phyloP scores from a whole-genome alignment of 2,329 filamentous ascomycete genomes.

The Raffaelea arxii region DNA sequence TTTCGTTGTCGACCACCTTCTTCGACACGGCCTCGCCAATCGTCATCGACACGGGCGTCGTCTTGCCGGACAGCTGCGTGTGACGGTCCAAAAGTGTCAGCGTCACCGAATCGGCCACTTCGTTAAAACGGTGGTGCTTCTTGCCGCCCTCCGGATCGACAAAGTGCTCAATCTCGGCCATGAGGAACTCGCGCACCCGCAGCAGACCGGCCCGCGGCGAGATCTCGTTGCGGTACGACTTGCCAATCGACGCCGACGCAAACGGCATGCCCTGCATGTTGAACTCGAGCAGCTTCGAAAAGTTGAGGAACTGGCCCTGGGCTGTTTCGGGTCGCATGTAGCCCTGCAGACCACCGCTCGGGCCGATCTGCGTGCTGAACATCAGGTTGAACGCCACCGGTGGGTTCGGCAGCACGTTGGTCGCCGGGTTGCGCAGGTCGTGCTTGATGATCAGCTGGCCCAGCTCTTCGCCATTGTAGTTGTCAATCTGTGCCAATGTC shows the following conservation, averaged over 20 bases:
- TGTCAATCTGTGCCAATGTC: conserved; percentile 86
- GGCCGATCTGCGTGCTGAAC: conserved; percentile 92
- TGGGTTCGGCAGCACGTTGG: conserved; percentile 63
- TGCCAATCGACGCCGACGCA: conserved; percentile 92
- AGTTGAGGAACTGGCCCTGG: conserved; percentile 96
- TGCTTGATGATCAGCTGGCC: conserved; percentile 84
- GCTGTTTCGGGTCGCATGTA: conserved; percentile 92
- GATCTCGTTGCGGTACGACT: conserved; percentile 97
- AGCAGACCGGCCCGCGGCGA: conserved; percentile 85
- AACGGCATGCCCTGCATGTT: conserved; percentile 95
- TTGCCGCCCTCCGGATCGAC: conserved; percentile 93
- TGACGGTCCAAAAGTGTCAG: conserved; percentile 76
- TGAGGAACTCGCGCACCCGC: conserved; percentile 91
- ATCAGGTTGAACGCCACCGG: conserved; percentile 96
- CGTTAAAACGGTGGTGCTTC: conserved; percentile 80
- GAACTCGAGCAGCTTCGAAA: conserved; percentile 85
- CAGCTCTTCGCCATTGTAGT: conserved; percentile 81
- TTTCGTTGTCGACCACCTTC: conserved; percentile 90
- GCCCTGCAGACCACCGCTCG: conserved; percentile 73
- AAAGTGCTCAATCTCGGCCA: conserved; percentile 99
- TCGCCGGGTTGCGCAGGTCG: conserved; percentile 80
- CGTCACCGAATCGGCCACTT: conserved; percentile 68
- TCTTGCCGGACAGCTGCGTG: conserved; percentile 80
- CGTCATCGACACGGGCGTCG: conserved; percentile 58
- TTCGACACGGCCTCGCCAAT: conserved; percentile 80